Evolutionary conservation across 805 yeast species (phyloP), one percentile per base, ranked within the genome.

Genomic region (Yamadazyma sp.): DNA sequence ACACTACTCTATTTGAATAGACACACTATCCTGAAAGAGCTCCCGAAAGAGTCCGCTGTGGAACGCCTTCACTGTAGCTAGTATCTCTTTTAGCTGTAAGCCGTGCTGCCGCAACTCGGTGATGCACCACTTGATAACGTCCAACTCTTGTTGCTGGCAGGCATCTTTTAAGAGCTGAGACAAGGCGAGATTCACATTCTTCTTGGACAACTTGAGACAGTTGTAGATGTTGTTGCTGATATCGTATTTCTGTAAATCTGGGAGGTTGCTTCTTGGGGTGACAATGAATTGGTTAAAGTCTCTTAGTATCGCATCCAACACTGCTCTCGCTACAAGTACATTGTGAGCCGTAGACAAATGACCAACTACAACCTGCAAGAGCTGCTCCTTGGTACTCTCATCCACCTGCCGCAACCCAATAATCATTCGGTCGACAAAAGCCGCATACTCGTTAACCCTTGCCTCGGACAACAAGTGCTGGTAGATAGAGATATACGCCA

Each of bases 21-120:
- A n/a, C n/a, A n/a, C n/a, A n/a, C n/a, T n/a, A n/a, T n/a, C n/a
- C n/a, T n/a, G n/a, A n/a, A n/a, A n/a, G n/a, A n/a, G n/a, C n/a
- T n/a, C n/a, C n/a, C n/a, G n/a, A n/a, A n/a, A n/a, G n/a, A n/a
- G n/a, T n/a, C n/a, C n/a, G n/a, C n/a, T n/a, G n/a, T n/a, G n/a
- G n/a, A n/a, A n/a, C n/a, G n/a, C n/a, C n/a, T n/a, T n/a, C n/a
- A n/a, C n/a, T n/a, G n/a, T n/a, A n/a, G n/a, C n/a, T n/a, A n/a
- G n/a, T n/a, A n/a, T n/a, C n/a, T n/a, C n/a, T 16, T 43, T 26
- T 11, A 58, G 35, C 15, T 46, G 35, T 19, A 53, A 37, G 2
- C 71, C 71, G 21, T 51, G 37, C 8, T 39, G 32, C 34, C 63
- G 51, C 40, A 64, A 47, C 41, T 63, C 70, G 6, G 50, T 46